Evolutionary conservation across 129 eudicot species (phyloP).

Genomic region (Scalesia atractyloides): DNA sequence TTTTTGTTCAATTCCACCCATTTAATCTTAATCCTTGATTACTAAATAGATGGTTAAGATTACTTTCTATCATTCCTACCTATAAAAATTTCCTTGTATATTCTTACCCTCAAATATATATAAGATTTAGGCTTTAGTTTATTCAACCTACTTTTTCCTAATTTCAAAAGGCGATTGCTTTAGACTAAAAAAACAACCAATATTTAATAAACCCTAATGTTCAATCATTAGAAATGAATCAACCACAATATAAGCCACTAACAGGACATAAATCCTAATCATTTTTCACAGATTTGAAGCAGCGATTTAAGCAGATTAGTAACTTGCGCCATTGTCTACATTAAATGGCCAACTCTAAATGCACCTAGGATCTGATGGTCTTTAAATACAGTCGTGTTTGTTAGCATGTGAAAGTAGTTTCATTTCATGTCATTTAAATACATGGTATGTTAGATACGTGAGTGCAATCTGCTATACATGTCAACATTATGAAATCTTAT

Average conservation of each 20-base stretch:
- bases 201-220: not conserved
- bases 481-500: too few species aligned
- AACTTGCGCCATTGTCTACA: not conserved
- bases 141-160: slow-evolving; percentile 5
- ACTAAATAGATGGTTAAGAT: slow-evolving; percentile 13
- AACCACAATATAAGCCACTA: too few species aligned
- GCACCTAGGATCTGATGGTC: not conserved
- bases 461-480: slow-evolving; percentile 8
- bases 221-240: not conserved
- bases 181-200: slow-evolving; percentile 11
- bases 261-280: not conserved
- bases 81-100: not conserved
- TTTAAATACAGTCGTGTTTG: not conserved
- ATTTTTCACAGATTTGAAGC: not conserved
- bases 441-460: too few species aligned
- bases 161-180: slow-evolving; percentile 7
- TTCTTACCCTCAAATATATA: not conserved
- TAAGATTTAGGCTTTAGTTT: not conserved
- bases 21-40: too few species aligned
- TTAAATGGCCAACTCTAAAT: not conserved
- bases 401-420: slow-evolving; percentile 15
- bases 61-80: not conserved
- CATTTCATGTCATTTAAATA: not conserved
- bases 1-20: too few species aligned
- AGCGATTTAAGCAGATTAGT: not conserved